Conservation (phyloP, 202 grass and related monocot genomes). For the Schoenoplectus tabernaemontani region DNA sequence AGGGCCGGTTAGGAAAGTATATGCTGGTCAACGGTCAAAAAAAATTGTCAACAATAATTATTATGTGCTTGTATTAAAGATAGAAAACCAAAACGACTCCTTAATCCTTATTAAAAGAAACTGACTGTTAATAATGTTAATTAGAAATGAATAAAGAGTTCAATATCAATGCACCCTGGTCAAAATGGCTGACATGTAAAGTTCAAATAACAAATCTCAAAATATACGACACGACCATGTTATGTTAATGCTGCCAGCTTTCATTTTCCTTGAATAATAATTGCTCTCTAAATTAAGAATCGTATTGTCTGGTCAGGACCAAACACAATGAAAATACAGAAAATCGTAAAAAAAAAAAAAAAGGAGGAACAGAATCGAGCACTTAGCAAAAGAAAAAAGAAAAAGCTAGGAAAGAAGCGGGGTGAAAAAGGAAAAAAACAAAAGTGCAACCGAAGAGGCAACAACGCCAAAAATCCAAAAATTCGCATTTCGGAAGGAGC, state of each 20-base stretch:
- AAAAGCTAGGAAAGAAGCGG: neutral
- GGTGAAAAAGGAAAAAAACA: neutral
- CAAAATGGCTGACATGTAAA: neutral
- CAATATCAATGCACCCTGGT: neutral
- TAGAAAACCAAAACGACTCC: neutral
- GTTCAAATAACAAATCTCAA: too few species aligned
- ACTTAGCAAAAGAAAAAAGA: neutral
- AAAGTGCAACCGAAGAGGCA: neutral
- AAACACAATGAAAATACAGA: too few species aligned
- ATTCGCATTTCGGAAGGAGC: neutral
- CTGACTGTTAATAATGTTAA: too few species aligned
- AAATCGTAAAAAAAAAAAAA: too few species aligned
- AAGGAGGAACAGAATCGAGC: too few species aligned
- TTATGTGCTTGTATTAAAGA: neutral
- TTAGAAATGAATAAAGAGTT: too few species aligned
- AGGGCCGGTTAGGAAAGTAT: too few species aligned
- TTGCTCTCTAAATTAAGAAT: too few species aligned
- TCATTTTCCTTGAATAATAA: neutral
- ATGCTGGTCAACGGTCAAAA: too few species aligned
- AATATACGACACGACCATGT: too few species aligned
- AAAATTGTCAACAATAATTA: neutral
- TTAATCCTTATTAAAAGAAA: too few species aligned
- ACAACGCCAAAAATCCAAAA: neutral
- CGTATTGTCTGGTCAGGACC: too few species aligned
- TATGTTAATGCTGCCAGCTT: conserved; percentile 2